Conservation (phyloP, 1,284 basidiomycete genomes). For the Fomitopsis pinicola region DNA sequence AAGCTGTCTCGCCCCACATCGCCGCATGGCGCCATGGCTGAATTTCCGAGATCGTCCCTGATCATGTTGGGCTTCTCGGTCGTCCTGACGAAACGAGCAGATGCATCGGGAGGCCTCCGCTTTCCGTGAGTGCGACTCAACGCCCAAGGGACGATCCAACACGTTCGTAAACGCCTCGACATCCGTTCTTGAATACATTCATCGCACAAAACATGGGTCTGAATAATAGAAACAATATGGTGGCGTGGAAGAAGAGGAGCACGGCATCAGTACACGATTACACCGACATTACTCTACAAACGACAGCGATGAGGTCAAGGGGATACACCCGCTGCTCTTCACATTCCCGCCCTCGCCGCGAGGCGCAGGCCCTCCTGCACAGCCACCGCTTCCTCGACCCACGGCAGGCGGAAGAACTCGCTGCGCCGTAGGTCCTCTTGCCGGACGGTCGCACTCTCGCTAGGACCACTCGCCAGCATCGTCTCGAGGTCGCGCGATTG, state of each 20-base stretch:
- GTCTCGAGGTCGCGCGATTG: constrained; percentile 90
- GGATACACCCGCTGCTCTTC: neutral
- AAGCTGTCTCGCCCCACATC: neutral
- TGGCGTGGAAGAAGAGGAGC: neutral
- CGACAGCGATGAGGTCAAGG: neutral
- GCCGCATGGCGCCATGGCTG: neutral
- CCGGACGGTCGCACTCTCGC: constrained; percentile 74
- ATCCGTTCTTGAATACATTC: no score
- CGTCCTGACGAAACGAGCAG: constrained; percentile 3
- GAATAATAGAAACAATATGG: neutral
- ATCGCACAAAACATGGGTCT: no score
- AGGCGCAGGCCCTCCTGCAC: constrained; percentile 52
- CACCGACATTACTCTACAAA: neutral
- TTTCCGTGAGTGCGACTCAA: constrained; percentile 3
- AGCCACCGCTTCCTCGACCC: constrained; percentile 75
- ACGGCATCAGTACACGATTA: constrained; percentile 1
- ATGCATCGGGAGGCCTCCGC: constrained; percentile 21
- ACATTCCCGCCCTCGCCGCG: constrained; percentile 34
- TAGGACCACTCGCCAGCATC: constrained; percentile 83
- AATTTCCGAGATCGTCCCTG: neutral
- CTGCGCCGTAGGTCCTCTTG: constrained; percentile 86
- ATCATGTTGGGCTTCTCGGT: neutral
- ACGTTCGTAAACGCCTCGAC: no score
- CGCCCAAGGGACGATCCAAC: neutral
- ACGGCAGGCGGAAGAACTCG: constrained; percentile 86